A percentile compares a stretch with the other conserved stretches of the same genome.
phyloP scores from a whole-genome alignment of 208 protist genomes.

The Trypanosoma avium region DNA sequence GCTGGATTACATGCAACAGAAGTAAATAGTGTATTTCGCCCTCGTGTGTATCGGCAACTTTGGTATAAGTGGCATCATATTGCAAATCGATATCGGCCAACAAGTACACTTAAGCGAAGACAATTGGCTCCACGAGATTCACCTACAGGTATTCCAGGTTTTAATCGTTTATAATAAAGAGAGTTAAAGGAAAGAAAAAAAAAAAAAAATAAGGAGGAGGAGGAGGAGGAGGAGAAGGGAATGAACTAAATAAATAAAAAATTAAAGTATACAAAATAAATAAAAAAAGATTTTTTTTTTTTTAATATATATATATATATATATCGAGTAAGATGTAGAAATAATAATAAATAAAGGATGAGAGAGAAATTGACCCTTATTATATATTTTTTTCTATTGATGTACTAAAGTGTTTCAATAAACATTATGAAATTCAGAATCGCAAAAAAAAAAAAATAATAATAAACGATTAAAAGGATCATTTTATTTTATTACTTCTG shows the following conservation, averaged over 20 bases:
- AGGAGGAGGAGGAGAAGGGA: background rate
- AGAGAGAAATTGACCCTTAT: too few species aligned
- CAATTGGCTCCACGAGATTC: conserved; percentile 88
- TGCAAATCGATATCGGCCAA: conserved; percentile 87
- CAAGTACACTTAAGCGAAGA: conserved; percentile 67
- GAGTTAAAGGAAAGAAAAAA: too few species aligned
- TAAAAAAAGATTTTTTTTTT: background rate
- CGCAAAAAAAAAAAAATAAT: too few species aligned
- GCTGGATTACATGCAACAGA: conserved; percentile 76
- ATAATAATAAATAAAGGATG: too few species aligned
- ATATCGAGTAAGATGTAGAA: too few species aligned
- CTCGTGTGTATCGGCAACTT: conserved; percentile 83
- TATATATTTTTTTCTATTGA: too few species aligned
- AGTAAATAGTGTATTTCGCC: conserved; percentile 82
- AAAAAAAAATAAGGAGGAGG: conserved; percentile 1
- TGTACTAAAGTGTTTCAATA: too few species aligned
- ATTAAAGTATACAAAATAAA: background rate
- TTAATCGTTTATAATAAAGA: conserved; percentile 82
- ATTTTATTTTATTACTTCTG: background rate
- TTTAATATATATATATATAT: background rate
- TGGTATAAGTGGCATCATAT: conserved; percentile 92
- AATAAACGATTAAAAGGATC: too few species aligned
- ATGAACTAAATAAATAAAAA: background rate
- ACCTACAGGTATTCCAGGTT: conserved; percentile 88
- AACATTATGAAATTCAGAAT: too few species aligned